A percentile compares a stretch with the other conserved stretches of the same genome.
Evolutionary conservation across 2,329 filamentous ascomycete species (phyloP).

Genomic region (Calonectria pteridis): DNA sequence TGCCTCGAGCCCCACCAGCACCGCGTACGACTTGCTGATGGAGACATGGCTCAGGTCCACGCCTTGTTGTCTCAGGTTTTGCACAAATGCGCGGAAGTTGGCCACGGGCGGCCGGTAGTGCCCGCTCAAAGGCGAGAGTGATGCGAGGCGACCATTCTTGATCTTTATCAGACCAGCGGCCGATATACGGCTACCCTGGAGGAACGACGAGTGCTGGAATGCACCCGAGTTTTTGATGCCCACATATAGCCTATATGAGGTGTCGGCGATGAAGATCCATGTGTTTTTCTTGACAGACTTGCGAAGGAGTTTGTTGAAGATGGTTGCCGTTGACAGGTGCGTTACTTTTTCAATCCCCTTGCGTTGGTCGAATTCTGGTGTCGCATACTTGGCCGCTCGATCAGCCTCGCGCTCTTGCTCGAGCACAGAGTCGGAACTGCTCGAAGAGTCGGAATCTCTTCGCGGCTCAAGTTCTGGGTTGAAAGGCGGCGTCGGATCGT

Average conservation of each 20-base stretch:
- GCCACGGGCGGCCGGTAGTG: conserved; percentile 88
- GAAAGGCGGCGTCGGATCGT: conserved; percentile 71
- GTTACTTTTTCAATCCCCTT: conserved; percentile 67
- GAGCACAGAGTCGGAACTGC: conserved; percentile 52
- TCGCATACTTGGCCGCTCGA: conserved; percentile 74
- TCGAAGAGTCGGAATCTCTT: conserved; percentile 39
- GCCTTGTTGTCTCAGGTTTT: conserved; percentile 76
- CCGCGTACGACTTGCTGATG: conserved; percentile 84
- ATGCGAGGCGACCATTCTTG: conserved; percentile 81
- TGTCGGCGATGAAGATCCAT: conserved; percentile 95
- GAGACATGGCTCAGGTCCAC: conserved; percentile 85
- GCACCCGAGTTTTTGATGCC: conserved; percentile 90
- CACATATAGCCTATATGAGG: conserved; percentile 85
- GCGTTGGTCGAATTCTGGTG: conserved; percentile 71
- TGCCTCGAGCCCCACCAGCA: conserved; percentile 84
- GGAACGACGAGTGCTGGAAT: conserved; percentile 92
- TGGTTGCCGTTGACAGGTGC: conserved; percentile 77
- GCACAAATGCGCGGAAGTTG: conserved; percentile 87
- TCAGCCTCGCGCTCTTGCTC: conserved; percentile 68
- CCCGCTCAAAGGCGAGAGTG: conserved; percentile 78
- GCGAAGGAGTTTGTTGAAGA: conserved; percentile 83
- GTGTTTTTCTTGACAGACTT: conserved; percentile 87
- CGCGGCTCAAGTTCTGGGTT: conserved; percentile 40
- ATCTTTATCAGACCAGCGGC: conserved; percentile 89
- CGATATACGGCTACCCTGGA: conserved; percentile 84